These are phyloP conservation scores for Irpex sp. DNA, from an alignment of 1,284 basidiomycete genomes.

Conservation along the genomic window DNA sequence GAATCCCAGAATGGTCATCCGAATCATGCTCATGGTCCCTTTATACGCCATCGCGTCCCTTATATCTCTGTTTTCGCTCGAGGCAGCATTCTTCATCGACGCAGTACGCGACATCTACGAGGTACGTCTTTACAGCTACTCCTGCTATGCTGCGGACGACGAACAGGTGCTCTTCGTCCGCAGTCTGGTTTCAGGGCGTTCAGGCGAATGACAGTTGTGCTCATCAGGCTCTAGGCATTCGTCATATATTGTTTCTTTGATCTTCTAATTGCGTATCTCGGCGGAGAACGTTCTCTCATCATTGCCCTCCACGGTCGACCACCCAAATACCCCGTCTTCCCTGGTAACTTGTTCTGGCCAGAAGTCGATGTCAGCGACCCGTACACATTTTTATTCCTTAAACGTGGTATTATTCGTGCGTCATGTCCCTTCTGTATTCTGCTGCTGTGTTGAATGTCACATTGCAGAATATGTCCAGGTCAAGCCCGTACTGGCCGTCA, in stretches of 20 bases:
- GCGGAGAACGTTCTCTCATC: constrained; percentile 90
- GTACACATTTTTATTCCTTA: constrained; percentile 90
- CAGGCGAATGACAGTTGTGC: not conserved
- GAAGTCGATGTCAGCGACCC: constrained; percentile 92
- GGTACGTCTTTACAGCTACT: constrained; percentile 41
- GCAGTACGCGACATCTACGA: constrained; percentile 95
- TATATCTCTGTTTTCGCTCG: constrained; percentile 91
- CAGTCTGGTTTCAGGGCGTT: not conserved
- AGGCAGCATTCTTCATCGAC: constrained; percentile 96
- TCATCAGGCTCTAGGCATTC: constrained; percentile 63
- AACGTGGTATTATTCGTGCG: constrained; percentile 91
- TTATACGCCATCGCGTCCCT: constrained; percentile 90
- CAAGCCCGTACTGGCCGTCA: constrained; percentile 86
- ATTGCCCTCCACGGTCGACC: constrained; percentile 89
- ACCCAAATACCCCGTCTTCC: constrained; percentile 86
- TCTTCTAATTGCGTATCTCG: constrained; percentile 82
- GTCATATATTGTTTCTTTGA: constrained; percentile 95
- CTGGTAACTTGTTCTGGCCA: constrained; percentile 71
- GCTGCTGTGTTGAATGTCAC: not conserved
- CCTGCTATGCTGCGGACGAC: not conserved
- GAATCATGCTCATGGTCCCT: constrained; percentile 98
- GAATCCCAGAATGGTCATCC: constrained; percentile 75
- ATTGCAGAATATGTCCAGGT: constrained; percentile 91
- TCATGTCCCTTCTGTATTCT: constrained; percentile 16
- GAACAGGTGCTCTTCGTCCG: not conserved